phyloP scores from a whole-genome alignment of 345 rosid species.

The Iberis pinnata region DNA sequence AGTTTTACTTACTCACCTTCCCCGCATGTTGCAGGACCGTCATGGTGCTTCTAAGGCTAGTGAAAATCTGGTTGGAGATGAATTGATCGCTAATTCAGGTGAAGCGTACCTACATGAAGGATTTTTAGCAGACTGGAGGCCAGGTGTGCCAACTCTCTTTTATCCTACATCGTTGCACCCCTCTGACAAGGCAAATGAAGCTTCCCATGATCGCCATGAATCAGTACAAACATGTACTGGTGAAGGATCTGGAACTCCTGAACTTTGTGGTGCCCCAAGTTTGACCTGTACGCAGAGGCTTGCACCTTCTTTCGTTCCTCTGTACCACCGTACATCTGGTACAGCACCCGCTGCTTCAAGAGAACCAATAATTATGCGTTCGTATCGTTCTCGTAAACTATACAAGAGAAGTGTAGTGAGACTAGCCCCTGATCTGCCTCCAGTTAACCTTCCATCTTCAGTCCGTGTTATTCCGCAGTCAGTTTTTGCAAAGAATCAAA shows the following conservation, averaged over 20 bases:
- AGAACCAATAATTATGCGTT: constrained; percentile 37
- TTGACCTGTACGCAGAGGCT: constrained; percentile 30
- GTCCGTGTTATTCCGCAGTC: constrained; percentile 76
- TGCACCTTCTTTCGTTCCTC: constrained; percentile 25
- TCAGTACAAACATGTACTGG: constrained; percentile 18
- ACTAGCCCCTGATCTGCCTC: constrained; percentile 90
- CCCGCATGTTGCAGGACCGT: constrained; percentile 41
- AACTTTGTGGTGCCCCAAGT: constrained; percentile 30
- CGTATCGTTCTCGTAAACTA: constrained; percentile 41
- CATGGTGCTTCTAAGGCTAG: constrained; percentile 39
- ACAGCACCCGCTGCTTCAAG: constrained; percentile 26
- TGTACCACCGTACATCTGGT: constrained; percentile 26
- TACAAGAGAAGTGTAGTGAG: constrained; percentile 57
- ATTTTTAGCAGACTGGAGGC: constrained; percentile 84
- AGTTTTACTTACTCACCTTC: constrained; percentile 2
- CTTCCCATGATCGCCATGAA: constrained; percentile 19
- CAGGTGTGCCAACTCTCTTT: constrained; percentile 35
- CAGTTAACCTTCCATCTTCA: constrained; percentile 85
- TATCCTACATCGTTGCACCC: constrained; percentile 27
- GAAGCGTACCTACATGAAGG: constrained; percentile 79
- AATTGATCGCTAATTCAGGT: constrained; percentile 42
- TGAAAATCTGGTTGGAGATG: constrained; percentile 53
- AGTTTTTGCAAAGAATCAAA: constrained; percentile 41
- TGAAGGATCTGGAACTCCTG: constrained; percentile 33
- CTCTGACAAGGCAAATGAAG: constrained; percentile 30